Percentiles rank a stretch among this genome's conserved stretches.
Conservation (phyloP, 2,329 filamentous ascomycete genomes). For the Cytospora schulzeri region DNA sequence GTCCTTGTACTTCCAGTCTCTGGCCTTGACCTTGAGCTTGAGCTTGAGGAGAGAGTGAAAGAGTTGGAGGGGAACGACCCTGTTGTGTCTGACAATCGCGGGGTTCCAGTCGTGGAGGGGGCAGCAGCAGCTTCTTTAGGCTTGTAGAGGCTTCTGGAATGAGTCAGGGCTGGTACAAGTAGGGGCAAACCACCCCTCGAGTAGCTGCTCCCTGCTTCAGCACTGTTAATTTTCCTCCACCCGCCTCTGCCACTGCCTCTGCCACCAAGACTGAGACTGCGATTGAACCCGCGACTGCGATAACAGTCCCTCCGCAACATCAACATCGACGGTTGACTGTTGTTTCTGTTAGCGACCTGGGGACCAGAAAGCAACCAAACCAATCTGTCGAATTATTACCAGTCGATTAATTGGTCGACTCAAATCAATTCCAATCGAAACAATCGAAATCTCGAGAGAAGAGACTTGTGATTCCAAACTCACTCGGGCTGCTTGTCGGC, state of each 20-base stretch:
- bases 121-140: constrained; percentile 9
- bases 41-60: constrained; percentile 4
- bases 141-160: constrained; percentile 30
- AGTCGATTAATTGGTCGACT: not conserved
- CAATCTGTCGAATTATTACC: not conserved
- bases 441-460: not conserved
- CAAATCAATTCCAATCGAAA: not conserved
- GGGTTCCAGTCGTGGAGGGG: constrained; percentile 16
- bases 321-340: constrained; percentile 16
- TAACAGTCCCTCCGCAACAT: constrained; percentile 10
- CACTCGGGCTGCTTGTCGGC: constrained; percentile 16
- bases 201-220: not conserved
- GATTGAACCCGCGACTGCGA: constrained; percentile 10
- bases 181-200: constrained; percentile 12
- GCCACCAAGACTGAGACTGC: not conserved
- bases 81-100: constrained; percentile 21
- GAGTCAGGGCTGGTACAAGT: constrained; percentile 27
- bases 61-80: constrained; percentile 16
- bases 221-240: not conserved
- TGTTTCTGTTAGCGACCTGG: no score
- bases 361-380: not conserved
- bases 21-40: no score
- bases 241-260: constrained; percentile 5
- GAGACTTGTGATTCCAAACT: constrained; percentile 8
- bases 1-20: no score